phyloP scores from a whole-genome alignment of 768 basidiomycete genomes.

The Mycena floridula region DNA sequence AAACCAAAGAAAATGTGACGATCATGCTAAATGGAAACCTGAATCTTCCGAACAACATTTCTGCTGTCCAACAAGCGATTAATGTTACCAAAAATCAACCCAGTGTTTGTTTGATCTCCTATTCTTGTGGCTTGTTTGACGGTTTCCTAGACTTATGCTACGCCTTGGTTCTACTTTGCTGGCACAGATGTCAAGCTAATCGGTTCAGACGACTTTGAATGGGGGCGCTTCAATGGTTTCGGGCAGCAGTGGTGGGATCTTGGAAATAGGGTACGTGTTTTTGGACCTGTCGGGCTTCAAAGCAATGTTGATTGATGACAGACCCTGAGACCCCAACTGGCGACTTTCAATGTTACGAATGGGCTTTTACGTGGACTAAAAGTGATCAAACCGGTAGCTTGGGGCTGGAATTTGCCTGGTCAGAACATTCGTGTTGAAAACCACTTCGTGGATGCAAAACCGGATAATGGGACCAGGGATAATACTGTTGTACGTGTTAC shows the following conservation, averaged over 20 bases:
- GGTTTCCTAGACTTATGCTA: slow-evolving; percentile 27
- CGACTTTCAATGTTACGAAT: slow-evolving; percentile 40
- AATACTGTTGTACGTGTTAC: slow-evolving; percentile 22
- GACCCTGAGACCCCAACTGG: slow-evolving; percentile 39
- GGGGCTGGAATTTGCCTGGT: slow-evolving; percentile 39
- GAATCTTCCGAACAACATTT: slow-evolving; percentile 35
- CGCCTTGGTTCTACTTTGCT: slow-evolving; percentile 40
- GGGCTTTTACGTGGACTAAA: slow-evolving; percentile 30
- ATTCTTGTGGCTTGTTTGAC: not conserved
- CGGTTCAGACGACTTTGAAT: slow-evolving; percentile 31
- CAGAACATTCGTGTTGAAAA: slow-evolving; percentile 31
- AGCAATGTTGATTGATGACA: slow-evolving; percentile 6
- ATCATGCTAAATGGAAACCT: slow-evolving; percentile 37
- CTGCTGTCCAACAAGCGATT: slow-evolving; percentile 32
- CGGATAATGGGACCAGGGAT: slow-evolving; percentile 31
- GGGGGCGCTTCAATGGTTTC: slow-evolving; percentile 38
- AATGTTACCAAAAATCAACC: slow-evolving; percentile 30
- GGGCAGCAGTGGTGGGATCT: slow-evolving; percentile 48
- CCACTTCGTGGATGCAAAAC: slow-evolving; percentile 34
- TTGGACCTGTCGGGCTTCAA: not conserved
- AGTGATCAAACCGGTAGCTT: slow-evolving; percentile 44
- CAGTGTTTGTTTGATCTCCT: slow-evolving; percentile 19
- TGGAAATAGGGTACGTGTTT: slow-evolving; percentile 29
- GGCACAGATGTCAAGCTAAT: slow-evolving; percentile 34
- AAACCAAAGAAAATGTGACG: slow-evolving; percentile 33